Base-by-base conservation (phyloP, 805 yeast species). In the Wickerhamiella shivajii region DNA sequence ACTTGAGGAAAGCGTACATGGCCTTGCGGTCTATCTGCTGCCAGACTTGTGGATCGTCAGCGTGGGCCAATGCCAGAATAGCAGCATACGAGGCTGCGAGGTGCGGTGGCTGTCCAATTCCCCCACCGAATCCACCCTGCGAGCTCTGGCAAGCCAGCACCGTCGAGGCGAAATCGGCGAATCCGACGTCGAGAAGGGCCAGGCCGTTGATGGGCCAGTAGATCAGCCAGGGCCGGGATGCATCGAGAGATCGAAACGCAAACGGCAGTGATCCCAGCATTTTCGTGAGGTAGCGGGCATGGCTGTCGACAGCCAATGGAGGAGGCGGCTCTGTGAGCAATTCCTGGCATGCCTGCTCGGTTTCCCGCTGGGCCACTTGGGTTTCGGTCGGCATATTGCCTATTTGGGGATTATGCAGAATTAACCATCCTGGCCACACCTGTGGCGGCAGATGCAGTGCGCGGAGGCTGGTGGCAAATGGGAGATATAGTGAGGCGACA, bases 151-250 rank as follows among this genome's bases (percentile, higher is more conserved):
- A 36, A 41, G 50, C 18, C 37, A 54, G 31, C 3, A 60, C 29
- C 1, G 64, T 47, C n/a, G 34, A 41, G 2, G 38, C 49, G 4
- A 48, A 33, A 24, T 19, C 24, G 17, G 14, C 29, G 6, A 23
- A 12, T n/a, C 16, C 11, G 3, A 20, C 18, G n/a, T 18, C 46
- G 18, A 76, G 41, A 1, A 71, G 35, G 3, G 51, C 44, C 27
- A 64, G 44, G 0, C 74, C 62, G 49, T 81, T 83, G 28, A 68
- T 50, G 5, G 76, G 56, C 98, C 98, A 90, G 51, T 78, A 87
- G 1, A 79, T 38, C 47, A 87, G 57, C 97, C 97, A 90, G 0
- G 93, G 74, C 39, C 77, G 84, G n/a, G 90, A 78, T 0, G 96
- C 90, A 53, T 87, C 96, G 29, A 81, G 60, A 0, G 66, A 65